Base-by-base conservation (phyloP, 805 yeast species). In the Metschnikowia lunata region DNA sequence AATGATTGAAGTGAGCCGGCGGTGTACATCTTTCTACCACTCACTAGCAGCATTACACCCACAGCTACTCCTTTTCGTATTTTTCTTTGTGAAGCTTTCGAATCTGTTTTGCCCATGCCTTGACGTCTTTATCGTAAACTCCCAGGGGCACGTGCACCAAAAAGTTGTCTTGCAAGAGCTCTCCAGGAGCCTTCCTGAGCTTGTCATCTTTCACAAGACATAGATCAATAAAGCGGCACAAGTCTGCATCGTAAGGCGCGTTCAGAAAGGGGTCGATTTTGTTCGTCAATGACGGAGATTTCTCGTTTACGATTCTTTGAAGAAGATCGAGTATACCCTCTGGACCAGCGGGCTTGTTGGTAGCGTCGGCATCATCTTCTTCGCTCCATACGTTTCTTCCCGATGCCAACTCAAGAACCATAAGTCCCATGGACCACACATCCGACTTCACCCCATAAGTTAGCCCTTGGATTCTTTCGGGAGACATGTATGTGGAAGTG, bases 401-500 rank as follows among this genome's bases (percentile, higher is more conserved):
- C 3, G 86, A 79, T 1, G 96, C 91, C 41, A 93, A 70, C 62
- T 93, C 98, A 40, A 88, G 80, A 34, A 93, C 71, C 83, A 90
- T 85, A 36, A 93, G 70, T 1, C 99, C 99, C 52, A 90, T 68
- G 0, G 97, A 88, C 99, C 99, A 93, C 10, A 93, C 91, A 62
- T 93, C 99, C 32, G 96, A 91, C 54, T 90, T 89, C n/a, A 90
- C 83, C 8, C 96, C 85, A 65, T 93, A 93, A 8, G 83, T 83
- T 35, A 87, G 88, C 14, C 99, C 99, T 65, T 89, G 96, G 43
- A 93, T 91, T 50, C 99, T 76, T 58, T 93, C 99, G 0, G 99
- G 99, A 1, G 96, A 86, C 76, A 93, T 93, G 61, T 93, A 93
- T 0, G 95, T 88, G 1, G 97, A 88, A 0, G 99, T 93, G 1